Conservation (phyloP, 345 rosid species). For the Ceriops tagal region DNA sequence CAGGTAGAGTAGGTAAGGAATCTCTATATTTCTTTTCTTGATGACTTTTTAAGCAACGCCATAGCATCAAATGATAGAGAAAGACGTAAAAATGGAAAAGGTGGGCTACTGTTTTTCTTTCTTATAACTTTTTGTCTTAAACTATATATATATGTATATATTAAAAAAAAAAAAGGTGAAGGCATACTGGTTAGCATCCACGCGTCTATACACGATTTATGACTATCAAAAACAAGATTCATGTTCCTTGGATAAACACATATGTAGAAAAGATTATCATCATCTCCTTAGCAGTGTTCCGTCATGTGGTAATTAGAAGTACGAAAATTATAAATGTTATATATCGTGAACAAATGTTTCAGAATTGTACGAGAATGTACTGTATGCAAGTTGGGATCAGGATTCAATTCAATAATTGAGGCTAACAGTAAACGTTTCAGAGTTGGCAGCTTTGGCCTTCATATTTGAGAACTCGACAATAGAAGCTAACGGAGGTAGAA, state of each 20-base stretch:
- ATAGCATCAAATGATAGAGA: conserved; percentile 16
- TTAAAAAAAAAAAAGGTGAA: background rate
- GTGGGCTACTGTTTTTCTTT: conserved; percentile 1
- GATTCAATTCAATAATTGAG: conserved; percentile 19
- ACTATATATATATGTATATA: too few species aligned
- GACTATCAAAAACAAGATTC: conserved; percentile 16
- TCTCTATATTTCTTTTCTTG: conserved; percentile 6
- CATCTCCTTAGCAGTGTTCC: background rate
- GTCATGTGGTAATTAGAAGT: too few species aligned
- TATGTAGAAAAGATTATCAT: background rate
- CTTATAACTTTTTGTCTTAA: background rate
- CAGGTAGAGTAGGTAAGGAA: conserved; percentile 14
- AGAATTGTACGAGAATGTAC: background rate
- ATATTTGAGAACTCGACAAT: conserved; percentile 9
- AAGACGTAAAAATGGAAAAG: conserved; percentile 1
- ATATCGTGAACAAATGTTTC: too few species aligned
- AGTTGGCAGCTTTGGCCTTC: background rate
- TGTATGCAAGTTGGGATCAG: conserved; percentile 2
- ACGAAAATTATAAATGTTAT: too few species aligned
- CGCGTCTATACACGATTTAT: conserved; percentile 4
- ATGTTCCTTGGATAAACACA: background rate
- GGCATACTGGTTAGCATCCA: conserved; percentile 15
- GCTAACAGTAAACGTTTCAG: background rate
- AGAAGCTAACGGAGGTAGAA: background rate
- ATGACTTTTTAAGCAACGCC: conserved; percentile 18